phyloP scores from a whole-genome alignment of 768 basidiomycete species.

The Mycena albidolilacea region DNA sequence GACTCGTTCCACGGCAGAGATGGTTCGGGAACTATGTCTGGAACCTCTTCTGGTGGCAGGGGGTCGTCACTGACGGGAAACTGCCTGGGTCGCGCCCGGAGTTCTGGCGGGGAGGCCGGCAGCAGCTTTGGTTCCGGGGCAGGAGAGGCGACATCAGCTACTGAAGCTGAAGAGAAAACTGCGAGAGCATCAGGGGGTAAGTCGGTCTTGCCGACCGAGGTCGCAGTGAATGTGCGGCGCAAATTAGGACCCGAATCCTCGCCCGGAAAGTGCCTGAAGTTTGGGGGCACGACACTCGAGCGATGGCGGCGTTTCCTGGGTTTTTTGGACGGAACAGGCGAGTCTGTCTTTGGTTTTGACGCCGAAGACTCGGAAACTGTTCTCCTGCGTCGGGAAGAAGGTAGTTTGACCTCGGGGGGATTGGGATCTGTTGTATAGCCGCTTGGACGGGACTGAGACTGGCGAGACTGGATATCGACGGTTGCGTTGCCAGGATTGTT shows the following conservation, averaged over 20 bases:
- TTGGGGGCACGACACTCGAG: constrained; percentile 38
- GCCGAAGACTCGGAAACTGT: constrained; percentile 32
- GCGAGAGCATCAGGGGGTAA: constrained; percentile 38
- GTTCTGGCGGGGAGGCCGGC: constrained; percentile 4
- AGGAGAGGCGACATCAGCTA: constrained; percentile 32
- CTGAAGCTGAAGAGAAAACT: constrained; percentile 33
- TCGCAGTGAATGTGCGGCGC: constrained; percentile 37
- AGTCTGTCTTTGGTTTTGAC: constrained; percentile 4
- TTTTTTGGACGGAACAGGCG: constrained; percentile 22
- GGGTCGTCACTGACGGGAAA: constrained; percentile 36
- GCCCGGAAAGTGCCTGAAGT: constrained; percentile 54
- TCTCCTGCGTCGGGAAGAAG: constrained; percentile 23
- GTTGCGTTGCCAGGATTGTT: not conserved
- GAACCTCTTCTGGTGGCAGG: constrained; percentile 38
- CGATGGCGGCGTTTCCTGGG: constrained; percentile 11
- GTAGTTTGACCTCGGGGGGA: not conserved
- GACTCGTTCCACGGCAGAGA: constrained; percentile 55
- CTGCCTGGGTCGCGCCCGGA: constrained; percentile 22
- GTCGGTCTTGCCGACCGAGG: constrained; percentile 22
- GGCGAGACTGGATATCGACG: constrained; percentile 21
- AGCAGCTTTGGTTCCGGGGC: not conserved
- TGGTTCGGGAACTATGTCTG: constrained; percentile 17
- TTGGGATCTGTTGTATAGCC: not conserved
- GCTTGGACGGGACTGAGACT: not conserved
- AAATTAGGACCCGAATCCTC: constrained; percentile 46